Evolutionary conservation across 352 stramenopile genomes (phyloP).

Genomic region (Phytopythium vexans): DNA sequence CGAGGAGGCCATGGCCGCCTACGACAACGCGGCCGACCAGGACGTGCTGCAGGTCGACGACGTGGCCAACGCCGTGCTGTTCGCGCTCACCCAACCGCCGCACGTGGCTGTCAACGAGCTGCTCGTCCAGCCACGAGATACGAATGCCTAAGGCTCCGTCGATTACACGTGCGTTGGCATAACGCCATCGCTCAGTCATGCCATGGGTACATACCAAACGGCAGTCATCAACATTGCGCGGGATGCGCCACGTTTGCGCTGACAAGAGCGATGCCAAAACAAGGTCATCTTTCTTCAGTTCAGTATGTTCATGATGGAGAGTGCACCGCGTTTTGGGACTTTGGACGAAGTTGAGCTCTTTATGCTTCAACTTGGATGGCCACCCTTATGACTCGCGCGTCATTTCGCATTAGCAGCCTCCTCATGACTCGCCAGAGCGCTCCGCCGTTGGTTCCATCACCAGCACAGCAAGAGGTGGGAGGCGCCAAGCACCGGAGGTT

Average conservation of each 20-base stretch:
- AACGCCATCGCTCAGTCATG: too few relatives aligned
- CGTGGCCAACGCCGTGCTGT: slow-evolving; percentile 84
- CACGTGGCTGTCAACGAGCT: slow-evolving; percentile 91
- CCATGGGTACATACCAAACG: too few relatives aligned
- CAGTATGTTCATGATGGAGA: not conserved
- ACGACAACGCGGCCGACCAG: slow-evolving; percentile 25
- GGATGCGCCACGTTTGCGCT: not conserved
- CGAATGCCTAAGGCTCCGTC: slow-evolving; percentile 45
- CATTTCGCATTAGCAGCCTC: not conserved
- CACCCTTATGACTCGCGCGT: not conserved
- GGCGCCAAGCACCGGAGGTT: slow-evolving; percentile 31
- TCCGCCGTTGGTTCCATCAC: not conserved
- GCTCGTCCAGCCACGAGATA: slow-evolving; percentile 87
- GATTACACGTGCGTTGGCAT: too few relatives aligned
- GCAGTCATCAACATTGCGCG: too few relatives aligned
- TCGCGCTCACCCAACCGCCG: slow-evolving; percentile 78
- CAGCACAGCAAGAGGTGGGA: not conserved
- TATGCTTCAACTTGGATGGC: not conserved
- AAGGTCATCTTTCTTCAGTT: not conserved
- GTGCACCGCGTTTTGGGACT: not conserved
- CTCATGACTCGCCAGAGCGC: not conserved
- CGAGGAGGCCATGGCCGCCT: slow-evolving; percentile 32
- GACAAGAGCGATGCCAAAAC: not conserved
- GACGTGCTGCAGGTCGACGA: slow-evolving; percentile 82
- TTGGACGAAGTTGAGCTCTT: not conserved